Base-by-base conservation (phyloP, 441 rosid species). In the Pelargonium myrrhifolium region DNA sequence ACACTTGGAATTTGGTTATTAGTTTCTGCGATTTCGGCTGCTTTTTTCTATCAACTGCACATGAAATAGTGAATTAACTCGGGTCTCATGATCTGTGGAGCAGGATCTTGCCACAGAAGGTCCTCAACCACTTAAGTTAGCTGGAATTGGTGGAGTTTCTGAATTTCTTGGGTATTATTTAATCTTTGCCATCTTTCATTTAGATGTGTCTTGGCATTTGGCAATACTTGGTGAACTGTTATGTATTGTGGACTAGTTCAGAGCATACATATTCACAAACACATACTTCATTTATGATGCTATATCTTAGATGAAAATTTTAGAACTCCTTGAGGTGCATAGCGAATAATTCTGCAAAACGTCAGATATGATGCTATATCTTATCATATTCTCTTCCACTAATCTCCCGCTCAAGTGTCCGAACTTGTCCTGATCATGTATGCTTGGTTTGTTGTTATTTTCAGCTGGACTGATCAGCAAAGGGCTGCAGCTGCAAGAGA, bases 391-490 rank as follows among this genome's bases (percentile, higher is more conserved):
- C 2, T 28, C 35, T 28, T 28, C 3, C 35, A 28, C 3, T 28
- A 28, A 28, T 28, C 35, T 28, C 35, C 35, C 35, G 4, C 35
- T 28, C 35, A 28, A 28, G 35, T 4, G 35, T 28, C 4, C 35
- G 4, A 28, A 28, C 35, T 28, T 28, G 35, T 28, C 35, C 35
- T 28, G 35, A 28, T 28, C 35, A 28, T 28, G 35, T 28, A 3
- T 28, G 35, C 35, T 28, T 53, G 64, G 76, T 65, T 43, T 65
- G 43, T 8, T 17, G 14, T 45, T 55, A 68, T n/a, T 74, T 72
- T 74, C 82, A 93, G 97, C 37, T 93, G 98, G 98, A 93, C 98
- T 15, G 97, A 89, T 78, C 97, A 90, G 70, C 97, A 93, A 80
- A 84, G 98, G 81, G 86, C 77, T 78, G 89, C 85, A 67, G 94